Conservation (phyloP, 139 green algal genomes). For the Closterium sp. region DNA sequence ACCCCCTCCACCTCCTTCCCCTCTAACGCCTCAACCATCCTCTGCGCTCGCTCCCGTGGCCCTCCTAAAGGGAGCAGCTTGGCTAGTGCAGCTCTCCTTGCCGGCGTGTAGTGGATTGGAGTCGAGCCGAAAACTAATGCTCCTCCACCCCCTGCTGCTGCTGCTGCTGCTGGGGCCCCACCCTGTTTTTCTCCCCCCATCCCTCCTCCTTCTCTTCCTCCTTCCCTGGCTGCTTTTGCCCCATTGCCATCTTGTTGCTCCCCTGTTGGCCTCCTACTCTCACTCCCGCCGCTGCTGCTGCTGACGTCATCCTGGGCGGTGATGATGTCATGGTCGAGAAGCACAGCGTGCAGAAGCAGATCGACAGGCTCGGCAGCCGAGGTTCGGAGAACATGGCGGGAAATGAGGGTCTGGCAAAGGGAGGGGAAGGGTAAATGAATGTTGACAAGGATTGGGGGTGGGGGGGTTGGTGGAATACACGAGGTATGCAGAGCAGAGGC, state of each 20-base stretch:
- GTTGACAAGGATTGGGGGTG: too few species aligned
- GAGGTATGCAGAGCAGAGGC: too few species aligned
- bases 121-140: not conserved
- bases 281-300: not conserved
- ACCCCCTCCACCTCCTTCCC: conserved; percentile 48
- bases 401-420: not conserved
- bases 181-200: not conserved
- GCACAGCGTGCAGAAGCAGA: conserved; percentile 55
- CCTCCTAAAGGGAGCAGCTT: not conserved
- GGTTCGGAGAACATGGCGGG: conserved; percentile 67
- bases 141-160: not conserved
- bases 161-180: not conserved
- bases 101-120: not conserved
- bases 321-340: conserved; percentile 8
- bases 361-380: conserved; percentile 60
- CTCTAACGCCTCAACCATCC: conserved; percentile 27
- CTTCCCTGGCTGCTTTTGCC: not conserved
- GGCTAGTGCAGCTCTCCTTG: not conserved
- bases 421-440: too few species aligned
- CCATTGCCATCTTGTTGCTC: too few species aligned
- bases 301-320: not conserved
- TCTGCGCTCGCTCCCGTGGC: not conserved
- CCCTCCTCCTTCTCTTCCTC: not conserved
- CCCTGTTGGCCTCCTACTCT: not conserved
- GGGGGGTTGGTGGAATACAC: too few species aligned